Percentiles rank a stretch among this genome's conserved stretches.
Conservation (phyloP, 2,329 filamentous ascomycete species). For the Arthrocladium fulminans region DNA sequence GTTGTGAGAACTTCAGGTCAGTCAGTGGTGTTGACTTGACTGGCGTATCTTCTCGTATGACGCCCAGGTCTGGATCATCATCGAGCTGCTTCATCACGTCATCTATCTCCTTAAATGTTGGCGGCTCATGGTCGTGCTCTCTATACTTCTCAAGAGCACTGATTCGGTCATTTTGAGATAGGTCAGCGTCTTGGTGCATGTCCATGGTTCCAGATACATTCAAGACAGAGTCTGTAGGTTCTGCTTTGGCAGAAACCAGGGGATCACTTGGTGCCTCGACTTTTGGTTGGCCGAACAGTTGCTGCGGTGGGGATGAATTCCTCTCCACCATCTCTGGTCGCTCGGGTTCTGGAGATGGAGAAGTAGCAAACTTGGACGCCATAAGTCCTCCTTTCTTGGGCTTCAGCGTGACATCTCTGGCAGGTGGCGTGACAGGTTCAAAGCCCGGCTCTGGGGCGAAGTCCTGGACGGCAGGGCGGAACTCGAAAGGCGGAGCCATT, state of each 20-base stretch:
- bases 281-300: conserved; percentile 11
- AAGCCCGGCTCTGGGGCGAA: background rate
- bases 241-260: background rate
- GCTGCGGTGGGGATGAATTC: background rate
- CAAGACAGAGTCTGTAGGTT: background rate
- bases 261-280: conserved; percentile 8
- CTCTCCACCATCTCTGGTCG: conserved; percentile 6
- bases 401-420: background rate
- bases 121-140: conserved; percentile 18
- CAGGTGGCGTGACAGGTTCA: background rate
- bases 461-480: conserved; percentile 27
- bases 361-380: conserved; percentile 30
- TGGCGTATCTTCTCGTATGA: conserved; percentile 50
- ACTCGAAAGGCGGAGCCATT: conserved; percentile 60
- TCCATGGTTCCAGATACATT: conserved; percentile 3
- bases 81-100: conserved; percentile 83
- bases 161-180: conserved; percentile 18
- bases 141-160: conserved; percentile 29
- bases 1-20: conserved; percentile 34
- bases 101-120: conserved; percentile 62
- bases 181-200: conserved; percentile 5
- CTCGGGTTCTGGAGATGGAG: conserved; percentile 9
- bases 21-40: conserved; percentile 44
- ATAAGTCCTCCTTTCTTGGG: conserved; percentile 20
- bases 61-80: conserved; percentile 63